Conservation (phyloP, 164 flowering plant genomes). For the Piper betle region DNA sequence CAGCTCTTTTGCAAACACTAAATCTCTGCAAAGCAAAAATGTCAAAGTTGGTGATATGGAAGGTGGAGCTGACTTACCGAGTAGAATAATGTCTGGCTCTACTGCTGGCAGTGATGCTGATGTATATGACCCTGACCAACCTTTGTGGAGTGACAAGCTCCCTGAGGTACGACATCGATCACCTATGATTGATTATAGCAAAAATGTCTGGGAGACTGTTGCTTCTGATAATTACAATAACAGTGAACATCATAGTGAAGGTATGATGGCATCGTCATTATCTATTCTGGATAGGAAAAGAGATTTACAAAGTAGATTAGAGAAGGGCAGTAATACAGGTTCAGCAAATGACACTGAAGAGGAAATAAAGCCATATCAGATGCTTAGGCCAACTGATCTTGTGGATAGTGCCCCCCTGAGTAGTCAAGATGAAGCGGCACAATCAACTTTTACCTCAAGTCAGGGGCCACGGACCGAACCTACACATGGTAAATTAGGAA, state of each 20-base stretch:
- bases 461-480: conserved; percentile 21
- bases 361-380: conserved; percentile 24
- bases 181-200: conserved; percentile 34
- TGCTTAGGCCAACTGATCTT: conserved; percentile 16
- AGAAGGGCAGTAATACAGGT: conserved; percentile 18
- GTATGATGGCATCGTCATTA: conserved; percentile 20
- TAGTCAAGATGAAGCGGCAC: conserved; percentile 26
- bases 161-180: conserved; percentile 42
- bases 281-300: conserved; percentile 65
- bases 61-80: conserved; percentile 24
- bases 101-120: conserved; percentile 46
- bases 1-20: conserved; percentile 24
- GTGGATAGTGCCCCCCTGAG: conserved; percentile 23
- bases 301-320: conserved; percentile 28
- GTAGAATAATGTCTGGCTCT: conserved; percentile 25
- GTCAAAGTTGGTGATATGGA: conserved; percentile 33
- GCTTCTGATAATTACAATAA: conserved; percentile 28
- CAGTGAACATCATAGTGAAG: conserved; percentile 25
- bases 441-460: conserved; percentile 18
- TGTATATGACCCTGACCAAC: conserved; percentile 96
- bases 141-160: conserved; percentile 58
- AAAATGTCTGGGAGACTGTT: conserved; percentile 31
- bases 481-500: conserved; percentile 20
- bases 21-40: conserved; percentile 28
- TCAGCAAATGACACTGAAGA: conserved; percentile 20